Evolutionary conservation across 148 eudicot genomes (phyloP).

Genomic region (Heliosperma pusillum): DNA sequence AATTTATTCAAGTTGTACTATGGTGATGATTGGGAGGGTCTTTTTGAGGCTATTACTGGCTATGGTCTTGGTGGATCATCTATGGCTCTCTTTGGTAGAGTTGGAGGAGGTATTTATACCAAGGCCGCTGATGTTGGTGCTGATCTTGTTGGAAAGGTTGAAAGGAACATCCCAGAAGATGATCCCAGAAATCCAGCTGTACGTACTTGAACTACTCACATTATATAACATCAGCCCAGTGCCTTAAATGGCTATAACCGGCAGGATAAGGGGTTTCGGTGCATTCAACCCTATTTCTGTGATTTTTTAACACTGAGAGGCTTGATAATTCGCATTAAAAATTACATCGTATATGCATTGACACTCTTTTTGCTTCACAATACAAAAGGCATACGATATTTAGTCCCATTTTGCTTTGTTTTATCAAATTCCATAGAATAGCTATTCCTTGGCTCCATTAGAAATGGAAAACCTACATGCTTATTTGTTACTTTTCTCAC

Average conservation of each 20-base stretch:
- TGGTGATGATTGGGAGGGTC: constrained; percentile 93
- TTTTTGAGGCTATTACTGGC: constrained; percentile 86
- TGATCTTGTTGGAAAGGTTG: constrained; percentile 89
- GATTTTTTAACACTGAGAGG: background rate
- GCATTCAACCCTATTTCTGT: background rate
- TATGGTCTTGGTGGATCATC: constrained; percentile 94
- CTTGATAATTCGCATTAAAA: too few species aligned
- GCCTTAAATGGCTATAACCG: background rate
- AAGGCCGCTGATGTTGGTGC: constrained; percentile 96
- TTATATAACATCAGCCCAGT: background rate
- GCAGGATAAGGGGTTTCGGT: background rate
- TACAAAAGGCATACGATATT: background rate
- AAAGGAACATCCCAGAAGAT: constrained; percentile 84
- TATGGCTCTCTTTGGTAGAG: constrained; percentile 88
- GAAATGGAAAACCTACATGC: background rate
- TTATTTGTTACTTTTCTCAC: background rate
- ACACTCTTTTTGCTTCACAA: background rate
- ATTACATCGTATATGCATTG: background rate
- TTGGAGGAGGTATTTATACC: constrained; percentile 86
- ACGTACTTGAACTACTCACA: constrained; percentile 20
- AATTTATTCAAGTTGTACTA: constrained; percentile 81
- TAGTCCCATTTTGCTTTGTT: background rate
- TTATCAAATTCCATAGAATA: background rate
- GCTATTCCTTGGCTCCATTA: background rate
- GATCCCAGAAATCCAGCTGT: constrained; percentile 92